Conservation (phyloP, 2,329 filamentous ascomycete genomes). For the Aphanocladium album region DNA sequence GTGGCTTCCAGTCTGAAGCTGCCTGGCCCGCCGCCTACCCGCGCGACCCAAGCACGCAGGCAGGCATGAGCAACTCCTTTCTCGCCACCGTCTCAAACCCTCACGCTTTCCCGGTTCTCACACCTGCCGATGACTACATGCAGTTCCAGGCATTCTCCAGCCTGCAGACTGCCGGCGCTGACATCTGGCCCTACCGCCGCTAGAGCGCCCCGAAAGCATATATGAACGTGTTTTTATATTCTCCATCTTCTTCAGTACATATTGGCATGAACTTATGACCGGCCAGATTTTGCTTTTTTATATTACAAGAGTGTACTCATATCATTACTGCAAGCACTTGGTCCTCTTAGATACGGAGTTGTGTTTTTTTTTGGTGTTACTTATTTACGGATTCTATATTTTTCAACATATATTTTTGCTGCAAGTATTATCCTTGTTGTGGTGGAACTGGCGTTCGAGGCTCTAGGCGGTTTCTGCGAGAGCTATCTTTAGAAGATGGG, state of each 20-base stretch:
- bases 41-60: neutral
- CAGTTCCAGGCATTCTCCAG: conserved; percentile 6
- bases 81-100: conserved; percentile 4
- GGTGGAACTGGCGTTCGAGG: neutral
- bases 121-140: conserved; percentile 11
- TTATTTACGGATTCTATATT: neutral
- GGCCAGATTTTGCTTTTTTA: neutral
- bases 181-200: conserved; percentile 12
- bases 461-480: neutral
- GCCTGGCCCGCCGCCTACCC: conserved; percentile 1
- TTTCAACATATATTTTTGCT: neutral
- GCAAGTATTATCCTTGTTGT: neutral
- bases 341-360: neutral
- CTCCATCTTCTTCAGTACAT: neutral
- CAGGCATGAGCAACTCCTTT: neutral
- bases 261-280: neutral
- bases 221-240: neutral
- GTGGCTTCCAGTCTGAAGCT: neutral
- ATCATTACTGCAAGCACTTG: neutral
- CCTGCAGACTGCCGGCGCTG: neutral
- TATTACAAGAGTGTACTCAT: neutral
- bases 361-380: neutral
- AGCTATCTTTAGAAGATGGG: neutral
- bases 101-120: conserved; percentile 3
- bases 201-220: neutral